phyloP scores from a whole-genome alignment of 2,329 filamentous ascomycete species.

The Sporothrix phasma region DNA sequence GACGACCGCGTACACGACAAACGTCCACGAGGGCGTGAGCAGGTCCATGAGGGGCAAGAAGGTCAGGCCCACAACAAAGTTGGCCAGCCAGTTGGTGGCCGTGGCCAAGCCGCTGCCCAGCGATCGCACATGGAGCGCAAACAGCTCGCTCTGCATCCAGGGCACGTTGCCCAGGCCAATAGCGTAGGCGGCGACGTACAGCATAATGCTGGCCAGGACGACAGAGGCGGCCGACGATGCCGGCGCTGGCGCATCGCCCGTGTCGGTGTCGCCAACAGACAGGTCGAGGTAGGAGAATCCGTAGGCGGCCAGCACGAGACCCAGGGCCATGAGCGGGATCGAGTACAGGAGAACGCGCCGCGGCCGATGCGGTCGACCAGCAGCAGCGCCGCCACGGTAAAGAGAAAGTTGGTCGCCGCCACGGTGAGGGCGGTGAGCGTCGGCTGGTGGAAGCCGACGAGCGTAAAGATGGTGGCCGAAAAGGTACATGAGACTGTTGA shows the following conservation, averaged over 20 bases:
- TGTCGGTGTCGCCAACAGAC: constrained; percentile 9
- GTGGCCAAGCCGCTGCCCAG: constrained; percentile 65
- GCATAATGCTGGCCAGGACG: constrained; percentile 65
- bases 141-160: constrained; percentile 93
- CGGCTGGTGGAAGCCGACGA: constrained; percentile 68
- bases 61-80: constrained; percentile 75
- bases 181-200: constrained; percentile 80
- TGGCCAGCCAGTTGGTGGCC: constrained; percentile 77
- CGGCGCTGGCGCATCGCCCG: neutral
- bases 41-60: constrained; percentile 81
- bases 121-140: constrained; percentile 64
- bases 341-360: constrained; percentile 70
- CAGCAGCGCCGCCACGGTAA: constrained; percentile 64
- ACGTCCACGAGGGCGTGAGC: constrained; percentile 65
- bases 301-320: constrained; percentile 59
- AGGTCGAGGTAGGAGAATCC: constrained; percentile 60
- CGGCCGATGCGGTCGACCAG: constrained; percentile 73
- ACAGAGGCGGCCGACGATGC: constrained; percentile 31
- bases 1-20: constrained; percentile 65
- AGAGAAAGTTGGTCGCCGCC: constrained; percentile 72
- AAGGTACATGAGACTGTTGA: constrained; percentile 93
- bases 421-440: constrained; percentile 70
- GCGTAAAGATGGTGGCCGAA: constrained; percentile 68
- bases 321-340: constrained; percentile 71
- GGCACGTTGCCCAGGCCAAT: constrained; percentile 84